A percentile compares a stretch with the other conserved stretches of the same genome.
Conservation (phyloP, 176 grass and related monocot species). For the Rhynchospora pubera region DNA sequence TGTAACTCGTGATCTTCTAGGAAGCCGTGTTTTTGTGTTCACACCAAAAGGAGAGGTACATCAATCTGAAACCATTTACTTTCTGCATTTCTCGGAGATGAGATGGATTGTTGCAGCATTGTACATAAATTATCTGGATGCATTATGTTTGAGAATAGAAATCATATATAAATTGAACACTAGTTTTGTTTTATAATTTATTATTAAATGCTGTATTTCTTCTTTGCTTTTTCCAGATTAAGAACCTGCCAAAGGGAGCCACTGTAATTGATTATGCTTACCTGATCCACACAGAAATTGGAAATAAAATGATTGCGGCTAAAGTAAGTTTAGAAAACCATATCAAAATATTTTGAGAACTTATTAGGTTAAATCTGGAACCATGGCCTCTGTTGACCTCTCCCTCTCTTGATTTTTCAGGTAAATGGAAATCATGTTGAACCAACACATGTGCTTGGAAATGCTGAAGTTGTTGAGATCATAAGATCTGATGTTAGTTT, state of each 20-base stretch:
- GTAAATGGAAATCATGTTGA: conserved; percentile 93
- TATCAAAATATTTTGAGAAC: conserved; percentile 24
- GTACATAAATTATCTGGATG: not conserved
- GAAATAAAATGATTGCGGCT: conserved; percentile 90
- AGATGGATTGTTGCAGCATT: not conserved
- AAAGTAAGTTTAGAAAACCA: conserved; percentile 52
- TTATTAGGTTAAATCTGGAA: not conserved
- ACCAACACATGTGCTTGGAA: conserved; percentile 76
- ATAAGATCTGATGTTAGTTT: conserved; percentile 84
- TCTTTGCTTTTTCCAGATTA: conserved; percentile 46
- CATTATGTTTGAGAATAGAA: not conserved
- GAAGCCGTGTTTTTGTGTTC: conserved; percentile 93
- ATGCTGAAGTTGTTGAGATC: conserved; percentile 98
- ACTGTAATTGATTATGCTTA: conserved; percentile 99
- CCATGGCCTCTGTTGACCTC: conserved; percentile 14
- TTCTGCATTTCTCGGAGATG: conserved; percentile 13
- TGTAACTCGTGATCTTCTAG: conserved; percentile 79
- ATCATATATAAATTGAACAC: not conserved
- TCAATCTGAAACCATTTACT: not conserved
- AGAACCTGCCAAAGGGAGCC: conserved; percentile 89
- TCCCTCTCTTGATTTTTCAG: conserved; percentile 39
- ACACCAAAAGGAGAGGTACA: conserved; percentile 88
- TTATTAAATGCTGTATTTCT: not conserved
- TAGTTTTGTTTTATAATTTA: not conserved
- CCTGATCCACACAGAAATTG: conserved; percentile 95